These are phyloP conservation scores for Gossypium stocksii DNA, from an alignment of 345 rosid genomes.

Conservation along the genomic window DNA sequence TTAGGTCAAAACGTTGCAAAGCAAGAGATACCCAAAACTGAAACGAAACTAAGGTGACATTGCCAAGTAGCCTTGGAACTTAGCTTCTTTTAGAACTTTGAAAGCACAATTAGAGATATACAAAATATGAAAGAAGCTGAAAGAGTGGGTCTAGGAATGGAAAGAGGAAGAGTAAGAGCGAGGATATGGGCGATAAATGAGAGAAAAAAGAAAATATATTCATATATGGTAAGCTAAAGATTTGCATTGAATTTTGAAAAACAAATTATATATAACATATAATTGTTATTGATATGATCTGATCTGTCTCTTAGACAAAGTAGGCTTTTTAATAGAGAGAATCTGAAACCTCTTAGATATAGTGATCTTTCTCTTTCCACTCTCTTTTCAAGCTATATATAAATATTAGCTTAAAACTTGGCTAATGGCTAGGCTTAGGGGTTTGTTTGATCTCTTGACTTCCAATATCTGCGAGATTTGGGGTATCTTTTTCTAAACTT, in stretches of 20 bases:
- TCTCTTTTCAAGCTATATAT: constrained; percentile 7
- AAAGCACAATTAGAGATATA: constrained; percentile 1
- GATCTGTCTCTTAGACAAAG: constrained; percentile 36
- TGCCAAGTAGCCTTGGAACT: constrained; percentile 6
- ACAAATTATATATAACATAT: not conserved
- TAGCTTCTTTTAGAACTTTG: constrained; percentile 16
- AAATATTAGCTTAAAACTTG: constrained; percentile 23
- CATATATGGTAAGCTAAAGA: constrained; percentile 10
- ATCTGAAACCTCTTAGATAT: constrained; percentile 25
- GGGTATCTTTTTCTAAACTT: constrained; percentile 24
- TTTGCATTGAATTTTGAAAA: constrained; percentile 21
- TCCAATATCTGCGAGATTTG: constrained; percentile 29
- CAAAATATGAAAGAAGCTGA: constrained; percentile 1
- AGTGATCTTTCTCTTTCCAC: constrained; percentile 16
- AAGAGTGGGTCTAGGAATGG: constrained; percentile 20
- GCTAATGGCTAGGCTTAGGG: constrained; percentile 23
- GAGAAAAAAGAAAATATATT: constrained; percentile 16
- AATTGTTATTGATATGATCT: not conserved
- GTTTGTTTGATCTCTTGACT: constrained; percentile 28
- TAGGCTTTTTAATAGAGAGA: constrained; percentile 16
- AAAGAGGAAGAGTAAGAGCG: constrained; percentile 42
- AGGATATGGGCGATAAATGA: constrained; percentile 38
- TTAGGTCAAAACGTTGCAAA: constrained; percentile 11
- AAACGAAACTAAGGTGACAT: constrained; percentile 14
- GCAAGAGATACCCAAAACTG: constrained; percentile 10